Evolutionary conservation across 441 rosid genomes (phyloP), one percentile per base, ranked within the genome.

Genomic region (Pelargonium fulgidum): DNA sequence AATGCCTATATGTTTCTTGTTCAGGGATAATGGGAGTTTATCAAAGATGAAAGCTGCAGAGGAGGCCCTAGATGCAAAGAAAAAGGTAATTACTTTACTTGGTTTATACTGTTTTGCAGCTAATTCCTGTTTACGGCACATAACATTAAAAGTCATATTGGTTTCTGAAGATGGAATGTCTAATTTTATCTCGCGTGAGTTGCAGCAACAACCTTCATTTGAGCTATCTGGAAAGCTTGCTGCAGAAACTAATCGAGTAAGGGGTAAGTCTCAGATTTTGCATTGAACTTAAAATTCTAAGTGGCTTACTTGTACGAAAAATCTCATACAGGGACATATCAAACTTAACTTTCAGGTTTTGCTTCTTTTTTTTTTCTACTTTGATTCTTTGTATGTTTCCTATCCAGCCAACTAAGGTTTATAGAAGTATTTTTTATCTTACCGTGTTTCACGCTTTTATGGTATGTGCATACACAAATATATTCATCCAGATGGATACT

Each of bases 171-270:
- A 36, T 36, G 41, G 7, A 36, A 36, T 48, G 62, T 48, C 13
- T 59, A 14, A 9, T 10, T 54, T 39, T 41, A 50, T 36, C 13
- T 65, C 41, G 73, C 58, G 29, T 48, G 67, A 77, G 65, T 70
- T 84, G 75, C 91, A 93, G 97, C 83, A 86, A 78, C 78, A 90
- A 72, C 98, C 98, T 58, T 86, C 97, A 20, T 93, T 90, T 79
- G 97, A 90, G 85, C 86, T 89, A 63, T 93, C 99, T 17, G 99
- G 99, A 63, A 93, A 93, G 82, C 96, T 93, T 77, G 98, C 98
- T 10, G 93, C 88, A 8, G 98, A 93, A 77, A 93, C 98, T 22
- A 93, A 93, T 77, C 86, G 88, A 81, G 85, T 85, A 74, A 86
- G 83, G 89, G 98, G 98, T 92, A 67, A 75, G 80, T 72, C 65